A percentile compares a stretch with the other conserved stretches of the same genome.
These are phyloP conservation scores for Nitzschia sp. DNA, from an alignment of 108 stramenopile species.

Conservation along the genomic window DNA sequence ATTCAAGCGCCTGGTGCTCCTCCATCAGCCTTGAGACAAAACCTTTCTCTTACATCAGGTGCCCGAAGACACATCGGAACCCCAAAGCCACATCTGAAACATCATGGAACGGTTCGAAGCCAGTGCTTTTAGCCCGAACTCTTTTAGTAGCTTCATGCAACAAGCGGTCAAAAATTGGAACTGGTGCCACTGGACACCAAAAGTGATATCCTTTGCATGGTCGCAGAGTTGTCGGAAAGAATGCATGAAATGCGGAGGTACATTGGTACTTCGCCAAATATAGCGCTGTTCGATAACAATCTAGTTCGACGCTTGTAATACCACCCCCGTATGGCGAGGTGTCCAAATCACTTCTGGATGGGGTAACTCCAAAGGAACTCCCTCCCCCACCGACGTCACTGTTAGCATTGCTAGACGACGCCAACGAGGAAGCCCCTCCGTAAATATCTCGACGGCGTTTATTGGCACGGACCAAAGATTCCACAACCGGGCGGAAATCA, in stretches of 20 bases:
- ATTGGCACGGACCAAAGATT: slow-evolving; percentile 67
- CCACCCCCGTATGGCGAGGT: slow-evolving; percentile 11
- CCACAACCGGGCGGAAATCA: slow-evolving; percentile 70
- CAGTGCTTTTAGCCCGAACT: slow-evolving; percentile 34
- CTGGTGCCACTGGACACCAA: slow-evolving; percentile 78
- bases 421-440: slow-evolving; percentile 4
- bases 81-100: slow-evolving; percentile 77
- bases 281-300: slow-evolving; percentile 74
- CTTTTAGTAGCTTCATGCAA: slow-evolving; percentile 73
- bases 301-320: slow-evolving; percentile 40
- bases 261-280: slow-evolving; percentile 86
- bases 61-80: slow-evolving; percentile 82
- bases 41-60: neutral
- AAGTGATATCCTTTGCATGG: slow-evolving; percentile 88
- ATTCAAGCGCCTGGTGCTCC: neutral
- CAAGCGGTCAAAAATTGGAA: slow-evolving; percentile 80
- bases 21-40: neutral
- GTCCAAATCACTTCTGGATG: slow-evolving; percentile 23
- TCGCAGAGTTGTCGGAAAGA: slow-evolving; percentile 54
- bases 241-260: slow-evolving; percentile 71
- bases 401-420: slow-evolving; percentile 2
- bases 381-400: slow-evolving; percentile 2
- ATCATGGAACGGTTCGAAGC: slow-evolving; percentile 53
- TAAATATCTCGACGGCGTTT: slow-evolving; percentile 27
- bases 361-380: neutral